These are phyloP conservation scores for Moricandia moricandioides DNA, from an alignment of 345 rosid genomes.

Conservation along the genomic window DNA sequence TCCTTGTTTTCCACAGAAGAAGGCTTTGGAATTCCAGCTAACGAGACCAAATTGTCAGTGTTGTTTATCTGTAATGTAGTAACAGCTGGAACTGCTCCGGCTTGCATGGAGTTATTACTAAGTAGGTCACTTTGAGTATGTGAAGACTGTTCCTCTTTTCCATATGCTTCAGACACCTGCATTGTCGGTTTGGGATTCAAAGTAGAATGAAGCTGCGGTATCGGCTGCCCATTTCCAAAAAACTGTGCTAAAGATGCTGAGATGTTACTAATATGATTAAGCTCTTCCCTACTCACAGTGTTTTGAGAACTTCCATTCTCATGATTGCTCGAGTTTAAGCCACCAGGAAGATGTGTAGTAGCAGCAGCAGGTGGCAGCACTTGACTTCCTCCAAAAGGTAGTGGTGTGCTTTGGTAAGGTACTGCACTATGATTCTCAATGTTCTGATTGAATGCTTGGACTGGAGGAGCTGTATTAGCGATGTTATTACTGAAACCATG, in stretches of 20 bases:
- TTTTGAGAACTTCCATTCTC: slow-evolving; percentile 43
- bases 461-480: slow-evolving; percentile 38
- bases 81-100: slow-evolving; percentile 21
- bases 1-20: slow-evolving; percentile 31
- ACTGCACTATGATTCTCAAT: slow-evolving; percentile 33
- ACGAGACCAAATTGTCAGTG: slow-evolving; percentile 28
- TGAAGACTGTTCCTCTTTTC: slow-evolving; percentile 37
- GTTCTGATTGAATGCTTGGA: slow-evolving; percentile 34
- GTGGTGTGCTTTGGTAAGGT: slow-evolving; percentile 35
- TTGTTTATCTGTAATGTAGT: slow-evolving; percentile 26
- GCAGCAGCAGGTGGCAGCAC: slow-evolving; percentile 20
- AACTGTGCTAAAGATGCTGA: slow-evolving; percentile 76
- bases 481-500: slow-evolving; percentile 25
- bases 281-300: slow-evolving; percentile 54
- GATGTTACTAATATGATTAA: slow-evolving; percentile 57
- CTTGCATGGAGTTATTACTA: slow-evolving; percentile 43
- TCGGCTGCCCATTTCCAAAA: slow-evolving; percentile 70
- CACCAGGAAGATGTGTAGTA: slow-evolving; percentile 36
- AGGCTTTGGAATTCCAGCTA: slow-evolving; percentile 37
- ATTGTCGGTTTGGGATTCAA: slow-evolving; percentile 45
- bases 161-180: slow-evolving; percentile 41
- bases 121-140: slow-evolving; percentile 51
- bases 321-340: slow-evolving; percentile 31
- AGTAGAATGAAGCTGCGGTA: slow-evolving; percentile 59
- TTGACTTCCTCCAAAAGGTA: slow-evolving; percentile 50